Percentiles rank a stretch among this genome's conserved stretches.
Evolutionary conservation across 2,329 filamentous ascomycete genomes (phyloP).

Genomic region (Chrysoporthe cubensis): DNA sequence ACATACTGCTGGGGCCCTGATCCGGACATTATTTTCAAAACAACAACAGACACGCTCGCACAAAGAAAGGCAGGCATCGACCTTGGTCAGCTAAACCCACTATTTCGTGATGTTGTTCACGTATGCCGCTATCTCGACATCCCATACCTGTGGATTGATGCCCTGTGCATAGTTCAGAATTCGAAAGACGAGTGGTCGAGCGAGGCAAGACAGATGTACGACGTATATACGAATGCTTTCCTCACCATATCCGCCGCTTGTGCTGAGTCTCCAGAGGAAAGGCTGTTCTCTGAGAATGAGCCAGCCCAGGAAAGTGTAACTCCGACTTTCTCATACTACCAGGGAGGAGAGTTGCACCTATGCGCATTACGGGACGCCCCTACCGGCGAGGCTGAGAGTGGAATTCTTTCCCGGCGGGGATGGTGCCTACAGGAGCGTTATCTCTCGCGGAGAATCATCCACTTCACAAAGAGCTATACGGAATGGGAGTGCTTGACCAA

Average conservation of each 20-base stretch:
- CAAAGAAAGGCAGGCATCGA: not conserved
- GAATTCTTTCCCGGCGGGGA: not conserved
- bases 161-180: slow-evolving; percentile 12
- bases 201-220: not conserved
- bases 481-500: slow-evolving; percentile 11
- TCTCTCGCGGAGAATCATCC: slow-evolving; percentile 7
- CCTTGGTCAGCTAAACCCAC: not conserved
- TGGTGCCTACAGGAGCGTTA: slow-evolving; percentile 8
- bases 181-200: not conserved
- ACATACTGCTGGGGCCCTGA: slow-evolving; percentile 11
- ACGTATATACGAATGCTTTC: not conserved
- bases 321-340: not conserved
- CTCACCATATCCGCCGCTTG: not conserved
- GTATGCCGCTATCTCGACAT: slow-evolving; percentile 3
- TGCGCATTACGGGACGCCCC: not conserved
- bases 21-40: not conserved
- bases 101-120: not conserved
- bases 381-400: not conserved
- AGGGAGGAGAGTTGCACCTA: not conserved
- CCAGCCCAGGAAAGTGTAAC: too few relatives aligned
- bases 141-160: slow-evolving; percentile 8
- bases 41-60: not conserved
- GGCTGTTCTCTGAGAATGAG: not conserved
- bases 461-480: not conserved
- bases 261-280: slow-evolving; percentile 4